Evolutionary conservation across 805 yeast genomes (phyloP).

Genomic region (Lipomyces anomalus): DNA sequence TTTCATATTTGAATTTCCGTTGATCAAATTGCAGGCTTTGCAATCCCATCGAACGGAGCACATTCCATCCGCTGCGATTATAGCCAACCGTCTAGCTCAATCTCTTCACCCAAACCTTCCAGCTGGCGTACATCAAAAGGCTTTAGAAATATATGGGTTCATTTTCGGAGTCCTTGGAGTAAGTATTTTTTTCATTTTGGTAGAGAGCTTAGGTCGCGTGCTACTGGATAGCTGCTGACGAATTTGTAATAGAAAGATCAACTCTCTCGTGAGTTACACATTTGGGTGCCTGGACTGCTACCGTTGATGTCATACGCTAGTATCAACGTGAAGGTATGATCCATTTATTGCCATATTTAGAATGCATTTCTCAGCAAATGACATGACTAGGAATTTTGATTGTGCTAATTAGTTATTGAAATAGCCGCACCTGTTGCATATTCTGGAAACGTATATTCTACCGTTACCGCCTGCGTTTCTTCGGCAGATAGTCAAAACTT

Average conservation of each 20-base stretch:
- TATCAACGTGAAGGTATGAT: slow-evolving; percentile 59
- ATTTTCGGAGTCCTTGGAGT: slow-evolving; percentile 49
- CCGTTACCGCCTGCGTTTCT: slow-evolving; percentile 45
- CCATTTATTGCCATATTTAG: not conserved
- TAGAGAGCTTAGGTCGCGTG: not conserved
- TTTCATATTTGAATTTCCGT: not conserved
- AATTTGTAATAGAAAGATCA: slow-evolving; percentile 13
- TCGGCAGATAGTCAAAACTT: slow-evolving; percentile 56
- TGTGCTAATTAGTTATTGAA: not conserved
- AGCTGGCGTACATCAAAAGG: slow-evolving; percentile 90
- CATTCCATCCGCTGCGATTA: slow-evolving; percentile 61
- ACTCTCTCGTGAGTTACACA: slow-evolving; percentile 51
- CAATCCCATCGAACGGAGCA: slow-evolving; percentile 32
- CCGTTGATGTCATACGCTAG: slow-evolving; percentile 87
- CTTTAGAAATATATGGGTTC: slow-evolving; percentile 67
- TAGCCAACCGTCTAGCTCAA: slow-evolving; percentile 66
- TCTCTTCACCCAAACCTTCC: slow-evolving; percentile 81
- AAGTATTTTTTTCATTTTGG: slow-evolving; percentile 1
- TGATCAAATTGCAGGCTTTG: slow-evolving; percentile 18
- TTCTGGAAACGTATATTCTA: slow-evolving; percentile 54
- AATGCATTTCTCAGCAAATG: not conserved
- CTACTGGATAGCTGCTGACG: not conserved
- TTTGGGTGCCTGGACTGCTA: slow-evolving; percentile 91
- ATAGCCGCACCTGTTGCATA: slow-evolving; percentile 56
- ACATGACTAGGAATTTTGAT: not conserved